These are phyloP conservation scores for Marchantia paleacea DNA, from an alignment of 225 moss, liverwort and hornwort genomes.

Conservation along the genomic window DNA sequence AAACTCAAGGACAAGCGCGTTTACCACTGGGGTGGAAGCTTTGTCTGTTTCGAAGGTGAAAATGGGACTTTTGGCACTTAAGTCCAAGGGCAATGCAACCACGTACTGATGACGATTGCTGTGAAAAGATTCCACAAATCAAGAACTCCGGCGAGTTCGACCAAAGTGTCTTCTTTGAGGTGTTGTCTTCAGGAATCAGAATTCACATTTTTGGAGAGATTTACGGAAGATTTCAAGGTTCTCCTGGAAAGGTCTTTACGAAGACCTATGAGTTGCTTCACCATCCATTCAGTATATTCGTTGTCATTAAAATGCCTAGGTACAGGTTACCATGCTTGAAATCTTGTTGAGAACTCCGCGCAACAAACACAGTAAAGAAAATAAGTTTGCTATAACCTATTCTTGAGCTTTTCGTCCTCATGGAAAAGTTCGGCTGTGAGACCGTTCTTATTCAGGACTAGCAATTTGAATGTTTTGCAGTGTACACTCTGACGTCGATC, in stretches of 20 bases:
- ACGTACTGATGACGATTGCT: neutral
- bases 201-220: neutral
- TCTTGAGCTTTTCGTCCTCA: neutral
- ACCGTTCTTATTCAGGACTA: neutral
- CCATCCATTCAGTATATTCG: no score
- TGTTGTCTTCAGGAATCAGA: neutral
- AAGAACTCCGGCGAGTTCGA: neutral
- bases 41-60: neutral
- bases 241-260: neutral
- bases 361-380: neutral
- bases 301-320: no score
- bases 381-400: neutral
- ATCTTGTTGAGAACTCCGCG: no score
- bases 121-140: neutral
- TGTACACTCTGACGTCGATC: neutral
- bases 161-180: neutral
- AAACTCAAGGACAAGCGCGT: neutral
- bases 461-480: neutral
- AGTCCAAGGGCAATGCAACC: neutral
- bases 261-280: neutral
- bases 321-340: no score
- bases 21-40: neutral
- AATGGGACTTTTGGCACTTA: neutral
- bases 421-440: neutral
- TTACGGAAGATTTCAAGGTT: neutral